Evolutionary conservation across 2,329 filamentous ascomycete species (phyloP).

Genomic region (Fusarium keratoplasticum): DNA sequence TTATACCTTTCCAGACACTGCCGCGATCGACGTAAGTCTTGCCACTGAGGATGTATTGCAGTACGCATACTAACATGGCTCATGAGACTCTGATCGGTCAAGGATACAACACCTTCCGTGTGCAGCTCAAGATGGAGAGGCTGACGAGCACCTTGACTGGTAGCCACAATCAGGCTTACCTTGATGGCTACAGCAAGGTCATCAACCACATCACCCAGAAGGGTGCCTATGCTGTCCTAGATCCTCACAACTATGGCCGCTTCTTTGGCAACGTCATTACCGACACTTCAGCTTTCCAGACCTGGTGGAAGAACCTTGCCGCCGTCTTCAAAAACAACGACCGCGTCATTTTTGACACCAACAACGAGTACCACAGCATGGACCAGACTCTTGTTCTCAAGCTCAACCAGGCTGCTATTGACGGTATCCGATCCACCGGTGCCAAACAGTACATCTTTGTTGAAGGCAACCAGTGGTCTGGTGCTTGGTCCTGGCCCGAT

Average conservation of each 20-base stretch:
- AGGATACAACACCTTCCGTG: constrained; percentile 69
- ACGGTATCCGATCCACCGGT: constrained; percentile 70
- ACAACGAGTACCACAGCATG: constrained; percentile 75
- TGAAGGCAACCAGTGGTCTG: constrained; percentile 67
- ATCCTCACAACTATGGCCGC: constrained; percentile 72
- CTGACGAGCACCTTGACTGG: constrained; percentile 54
- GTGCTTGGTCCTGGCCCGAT: constrained; percentile 60
- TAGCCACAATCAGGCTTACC: constrained; percentile 51
- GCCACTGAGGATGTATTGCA: fast-evolving
- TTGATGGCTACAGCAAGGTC: constrained; percentile 51
- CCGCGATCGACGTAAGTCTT: constrained; percentile 54
- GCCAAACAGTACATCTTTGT: constrained; percentile 69
- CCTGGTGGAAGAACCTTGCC: constrained; percentile 69
- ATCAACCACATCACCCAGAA: constrained; percentile 51
- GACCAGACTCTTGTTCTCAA: constrained; percentile 68
- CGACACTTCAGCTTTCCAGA: constrained; percentile 63
- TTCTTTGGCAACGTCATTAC: constrained; percentile 67
- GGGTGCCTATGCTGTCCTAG: constrained; percentile 65
- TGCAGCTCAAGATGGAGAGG: constrained; percentile 68
- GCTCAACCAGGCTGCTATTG: constrained; percentile 74
- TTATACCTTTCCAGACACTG: constrained; percentile 70
- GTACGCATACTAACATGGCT: not conserved
- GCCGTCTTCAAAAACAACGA: constrained; percentile 63
- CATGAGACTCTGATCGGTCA: constrained; percentile 59
- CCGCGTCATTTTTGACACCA: constrained; percentile 72